Evolutionary conservation across 352 stramenopile species (phyloP), one percentile per base, ranked within the genome.

Genomic region (Phytophthora quininea): DNA sequence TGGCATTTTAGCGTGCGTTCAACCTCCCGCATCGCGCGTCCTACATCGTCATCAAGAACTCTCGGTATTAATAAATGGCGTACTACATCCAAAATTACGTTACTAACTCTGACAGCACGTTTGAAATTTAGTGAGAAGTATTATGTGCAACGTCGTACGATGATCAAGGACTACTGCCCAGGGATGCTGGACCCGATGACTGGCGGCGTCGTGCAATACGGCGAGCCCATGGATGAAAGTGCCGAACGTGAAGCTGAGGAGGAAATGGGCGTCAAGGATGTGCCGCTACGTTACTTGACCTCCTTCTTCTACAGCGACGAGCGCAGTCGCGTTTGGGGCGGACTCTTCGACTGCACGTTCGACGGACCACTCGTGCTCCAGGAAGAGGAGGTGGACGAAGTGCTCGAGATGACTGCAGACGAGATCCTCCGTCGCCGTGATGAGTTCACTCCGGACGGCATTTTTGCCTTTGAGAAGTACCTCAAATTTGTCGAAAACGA

Each of bases 141-240:
- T 46, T 83, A 90, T 58, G 89, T 97, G 43, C 90, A 97, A 64
- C 80, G 84, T 0, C 86, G 90, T 48, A 96, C 87, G 33, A 87
- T 91, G 76, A 88, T 90, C 69, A 96, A 97, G 73, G 90, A 97
- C 66, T 96, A 96, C 56, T 96, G 90, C 58, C 86, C 90, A 0
- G 89, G 89, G 0, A 89, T 89, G 56, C 76, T 95, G 33, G 89
- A 97, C 54, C 84, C 88, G 6, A 90, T 94, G 81, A 79, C 89
- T 1, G 89, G 90, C 11, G 90, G 90, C 11, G 89, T 95, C 32
- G 86, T 96, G 35, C 83, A 92, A 62, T 85, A 81, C 58, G 86
- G 74, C 31, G 90, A 97, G 61, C 70, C 80, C 1, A 88, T 90
- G 60, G 76, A 86, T 5, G 68, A 84, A 30, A 95, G 84, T 53